phyloP scores from a whole-genome alignment of 2,329 filamentous ascomycete genomes.

The Raffaelea ambrosiae region DNA sequence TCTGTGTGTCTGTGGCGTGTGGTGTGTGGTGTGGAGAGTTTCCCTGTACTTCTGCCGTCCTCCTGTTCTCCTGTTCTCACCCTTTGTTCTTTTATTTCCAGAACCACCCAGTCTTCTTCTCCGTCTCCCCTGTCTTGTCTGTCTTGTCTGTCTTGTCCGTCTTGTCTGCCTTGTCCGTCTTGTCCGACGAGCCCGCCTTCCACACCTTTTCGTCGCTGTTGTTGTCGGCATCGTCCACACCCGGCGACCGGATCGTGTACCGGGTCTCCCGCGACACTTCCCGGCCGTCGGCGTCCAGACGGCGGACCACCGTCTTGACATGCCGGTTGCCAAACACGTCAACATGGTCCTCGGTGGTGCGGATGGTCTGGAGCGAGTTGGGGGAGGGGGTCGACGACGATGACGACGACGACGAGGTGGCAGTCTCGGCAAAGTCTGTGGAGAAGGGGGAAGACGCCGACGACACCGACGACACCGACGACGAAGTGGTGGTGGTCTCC shows the following conservation, averaged over 20 bases:
- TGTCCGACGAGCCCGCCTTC: not conserved
- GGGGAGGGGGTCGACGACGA: not conserved
- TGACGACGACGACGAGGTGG: not conserved
- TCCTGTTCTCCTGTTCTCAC: too few relatives aligned
- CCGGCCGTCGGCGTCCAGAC: slow-evolving; percentile 30
- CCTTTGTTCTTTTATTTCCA: slow-evolving; percentile 23
- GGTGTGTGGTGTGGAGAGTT: too few relatives aligned
- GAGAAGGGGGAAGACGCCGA: not conserved
- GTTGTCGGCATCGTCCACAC: not conserved
- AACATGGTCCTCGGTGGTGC: slow-evolving; percentile 31
- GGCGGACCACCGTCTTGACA: slow-evolving; percentile 30
- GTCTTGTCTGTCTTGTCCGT: slow-evolving; percentile 5
- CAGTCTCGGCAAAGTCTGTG: not conserved
- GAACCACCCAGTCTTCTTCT: slow-evolving; percentile 28
- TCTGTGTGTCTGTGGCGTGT: too few relatives aligned
- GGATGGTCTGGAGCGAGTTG: slow-evolving; percentile 18
- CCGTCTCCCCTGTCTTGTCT: slow-evolving; percentile 3
- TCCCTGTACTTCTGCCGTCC: too few relatives aligned
- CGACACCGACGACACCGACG: not conserved
- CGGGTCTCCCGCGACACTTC: slow-evolving; percentile 29
- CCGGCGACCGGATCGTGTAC: slow-evolving; percentile 11
- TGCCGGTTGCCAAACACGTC: slow-evolving; percentile 35
- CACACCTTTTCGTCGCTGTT: not conserved
- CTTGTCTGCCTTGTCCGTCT: slow-evolving; percentile 1
- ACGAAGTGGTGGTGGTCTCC: too few relatives aligned